These are phyloP conservation scores for Candida silvicultrix DNA, from an alignment of 805 yeast species.

Conservation along the genomic window DNA sequence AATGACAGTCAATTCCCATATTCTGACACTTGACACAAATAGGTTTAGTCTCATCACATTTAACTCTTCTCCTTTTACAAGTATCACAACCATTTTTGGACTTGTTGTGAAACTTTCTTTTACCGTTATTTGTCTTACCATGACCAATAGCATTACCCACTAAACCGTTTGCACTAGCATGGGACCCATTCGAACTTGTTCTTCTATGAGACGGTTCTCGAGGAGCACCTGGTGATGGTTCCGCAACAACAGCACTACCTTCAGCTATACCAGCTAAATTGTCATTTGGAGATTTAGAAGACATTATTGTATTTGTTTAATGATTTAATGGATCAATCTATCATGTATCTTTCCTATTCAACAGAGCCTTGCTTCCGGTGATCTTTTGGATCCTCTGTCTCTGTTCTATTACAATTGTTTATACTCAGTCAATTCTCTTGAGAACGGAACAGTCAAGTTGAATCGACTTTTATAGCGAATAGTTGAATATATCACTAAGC, in stretches of 20 bases:
- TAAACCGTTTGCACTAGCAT: not conserved
- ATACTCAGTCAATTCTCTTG: not conserved
- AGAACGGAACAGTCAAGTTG: not conserved
- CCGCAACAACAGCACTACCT: not conserved
- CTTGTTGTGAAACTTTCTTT: conserved; percentile 84
- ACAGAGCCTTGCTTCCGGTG: too few species aligned
- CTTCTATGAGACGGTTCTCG: not conserved
- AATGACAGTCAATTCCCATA: conserved; percentile 74
- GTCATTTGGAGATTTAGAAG: not conserved
- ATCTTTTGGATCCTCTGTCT: not conserved
- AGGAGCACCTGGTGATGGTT: not conserved
- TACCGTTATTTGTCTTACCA: conserved; percentile 37
- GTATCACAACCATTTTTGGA: conserved; percentile 86
- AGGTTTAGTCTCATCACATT: conserved; percentile 87
- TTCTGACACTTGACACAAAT: conserved; percentile 72
- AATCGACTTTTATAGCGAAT: not conserved
- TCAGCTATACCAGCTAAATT: not conserved
- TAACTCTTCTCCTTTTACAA: conserved; percentile 84
- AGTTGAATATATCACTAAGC: not conserved
- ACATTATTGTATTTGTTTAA: not conserved
- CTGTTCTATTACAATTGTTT: not conserved
- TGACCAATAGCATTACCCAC: not conserved
- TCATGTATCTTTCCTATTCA: too few species aligned
- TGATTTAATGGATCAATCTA: too few species aligned
- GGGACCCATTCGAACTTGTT: not conserved